Evolutionary conservation across 371 early-diverging fungal species (phyloP), one percentile per base, ranked within the genome.

Genomic region (Mucor ambiguus): DNA sequence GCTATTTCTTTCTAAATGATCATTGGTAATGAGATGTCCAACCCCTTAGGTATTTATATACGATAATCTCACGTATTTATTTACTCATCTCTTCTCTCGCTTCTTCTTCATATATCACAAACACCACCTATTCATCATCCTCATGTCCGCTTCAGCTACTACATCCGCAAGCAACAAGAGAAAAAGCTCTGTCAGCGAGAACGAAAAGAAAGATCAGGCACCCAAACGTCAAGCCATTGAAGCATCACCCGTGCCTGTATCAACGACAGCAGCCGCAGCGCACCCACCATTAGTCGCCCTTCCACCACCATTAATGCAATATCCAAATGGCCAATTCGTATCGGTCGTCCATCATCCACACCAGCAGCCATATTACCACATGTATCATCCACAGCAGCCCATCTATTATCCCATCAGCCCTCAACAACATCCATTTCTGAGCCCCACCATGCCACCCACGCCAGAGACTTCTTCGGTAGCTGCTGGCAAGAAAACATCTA

Each of bases 401-500:
- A 49, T 69, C 32, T 66, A 69, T 49, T 64, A 60, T 9, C 65
- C 69, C 20, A n/a, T 69, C 12, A 68, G 55, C 37, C 60, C 69
- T 33, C 69, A 68, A 3, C 69, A 63, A 33, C 68, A 63, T 26
- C 64, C 64, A 8, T 44, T 64, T 24, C 12, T 61, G 6, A 44
- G 52, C 43, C 44, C 54, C 29, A 57, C 35, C 10, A 38, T 35
- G 24, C 64, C 67, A 14, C 66, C 78, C 28, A 71, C 71, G 14
- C 75, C 76, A 28, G 52, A 52, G 26, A 16, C 26, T 28, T 52
- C 28, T 52, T 28, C 44, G 64, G 82, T 11, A 12, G 12, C 37
- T 2, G 37, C 33, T 5, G 33, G 33, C 86, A 85, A 55, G 63
- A 85, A 65, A 55, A 16, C 57, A n/a, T n/a, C 58, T 8, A 35